phyloP scores from a whole-genome alignment of 192 early-diverging fungal species.

The Gryganskiella cystojenkinii region DNA sequence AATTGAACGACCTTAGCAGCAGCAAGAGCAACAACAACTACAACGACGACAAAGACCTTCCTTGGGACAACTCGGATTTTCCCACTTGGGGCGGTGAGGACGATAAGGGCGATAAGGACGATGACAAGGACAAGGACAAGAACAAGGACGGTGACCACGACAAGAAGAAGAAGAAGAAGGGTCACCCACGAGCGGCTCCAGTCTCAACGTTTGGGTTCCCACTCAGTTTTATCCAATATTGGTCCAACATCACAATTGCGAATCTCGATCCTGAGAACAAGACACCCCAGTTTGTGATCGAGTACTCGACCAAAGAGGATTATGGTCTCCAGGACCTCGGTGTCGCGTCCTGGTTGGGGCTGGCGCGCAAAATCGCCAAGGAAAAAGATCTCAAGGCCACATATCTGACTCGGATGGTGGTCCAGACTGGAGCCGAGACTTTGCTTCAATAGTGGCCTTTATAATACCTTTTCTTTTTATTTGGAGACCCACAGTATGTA shows the following conservation, averaged over 20 bases:
- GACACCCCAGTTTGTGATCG: conserved; percentile 43
- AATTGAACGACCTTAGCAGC: neutral
- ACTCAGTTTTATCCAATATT: conserved; percentile 55
- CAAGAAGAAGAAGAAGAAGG: conserved; percentile 5
- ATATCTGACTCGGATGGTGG: conserved; percentile 31
- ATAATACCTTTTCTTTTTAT: too few relatives aligned
- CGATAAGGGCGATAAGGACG: neutral
- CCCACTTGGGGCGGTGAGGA: too few relatives aligned
- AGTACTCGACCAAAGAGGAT: conserved; percentile 54
- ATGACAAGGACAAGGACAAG: neutral
- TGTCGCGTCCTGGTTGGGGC: conserved; percentile 37
- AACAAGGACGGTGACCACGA: neutral
- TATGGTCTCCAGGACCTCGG: conserved; percentile 57
- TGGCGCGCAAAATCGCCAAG: conserved; percentile 39
- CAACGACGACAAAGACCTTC: neutral
- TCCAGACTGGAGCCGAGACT: conserved; percentile 26
- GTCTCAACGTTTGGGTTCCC: conserved; percentile 43
- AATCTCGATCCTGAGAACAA: conserved; percentile 22
- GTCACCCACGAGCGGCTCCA: neutral
- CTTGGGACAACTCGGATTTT: too few relatives aligned
- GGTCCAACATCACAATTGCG: conserved; percentile 53
- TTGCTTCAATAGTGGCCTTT: too few relatives aligned
- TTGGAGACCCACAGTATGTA: too few relatives aligned
- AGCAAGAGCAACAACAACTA: neutral
- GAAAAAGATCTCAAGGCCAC: conserved; percentile 20